phyloP scores from a whole-genome alignment of 768 basidiomycete species.

The Boletus edulis region DNA sequence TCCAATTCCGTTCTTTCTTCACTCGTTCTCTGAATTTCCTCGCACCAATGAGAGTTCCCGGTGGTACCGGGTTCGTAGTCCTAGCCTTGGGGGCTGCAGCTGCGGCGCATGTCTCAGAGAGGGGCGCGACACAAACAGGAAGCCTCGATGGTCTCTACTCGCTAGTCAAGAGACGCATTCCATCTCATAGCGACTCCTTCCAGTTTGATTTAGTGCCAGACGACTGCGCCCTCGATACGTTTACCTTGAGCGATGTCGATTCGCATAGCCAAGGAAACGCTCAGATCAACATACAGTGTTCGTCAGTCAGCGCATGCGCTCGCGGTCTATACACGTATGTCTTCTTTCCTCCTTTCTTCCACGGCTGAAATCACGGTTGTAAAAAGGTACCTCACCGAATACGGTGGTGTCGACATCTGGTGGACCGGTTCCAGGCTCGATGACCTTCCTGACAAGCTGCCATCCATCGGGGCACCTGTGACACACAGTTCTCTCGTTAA shows the following conservation, averaged over 20 bases:
- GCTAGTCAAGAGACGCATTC: slow-evolving; percentile 36
- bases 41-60: not conserved
- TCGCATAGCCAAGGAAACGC: not conserved
- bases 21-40: not conserved
- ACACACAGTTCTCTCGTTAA: slow-evolving; percentile 35
- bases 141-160: slow-evolving; percentile 32
- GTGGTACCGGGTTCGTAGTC: not conserved
- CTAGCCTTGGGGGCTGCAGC: not conserved
- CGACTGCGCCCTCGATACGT: slow-evolving; percentile 26
- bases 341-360: not conserved
- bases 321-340: slow-evolving; percentile 39
- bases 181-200: slow-evolving; percentile 32
- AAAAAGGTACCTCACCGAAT: slow-evolving; percentile 35
- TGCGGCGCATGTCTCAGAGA: no score
- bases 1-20: no score
- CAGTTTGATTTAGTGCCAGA: slow-evolving; percentile 26
- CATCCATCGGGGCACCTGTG: slow-evolving; percentile 30
- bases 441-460: slow-evolving; percentile 29
- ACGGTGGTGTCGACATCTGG: slow-evolving; percentile 40
- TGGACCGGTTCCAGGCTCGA: slow-evolving; percentile 42
- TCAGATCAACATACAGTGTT: slow-evolving; percentile 32
- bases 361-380: not conserved
- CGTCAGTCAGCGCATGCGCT: slow-evolving; percentile 36
- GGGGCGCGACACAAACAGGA: no score
- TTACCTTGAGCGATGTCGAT: slow-evolving; percentile 31